Evolutionary conservation across 2,329 filamentous ascomycete genomes (phyloP).

Genomic region (Colletotrichum zoysiae): DNA sequence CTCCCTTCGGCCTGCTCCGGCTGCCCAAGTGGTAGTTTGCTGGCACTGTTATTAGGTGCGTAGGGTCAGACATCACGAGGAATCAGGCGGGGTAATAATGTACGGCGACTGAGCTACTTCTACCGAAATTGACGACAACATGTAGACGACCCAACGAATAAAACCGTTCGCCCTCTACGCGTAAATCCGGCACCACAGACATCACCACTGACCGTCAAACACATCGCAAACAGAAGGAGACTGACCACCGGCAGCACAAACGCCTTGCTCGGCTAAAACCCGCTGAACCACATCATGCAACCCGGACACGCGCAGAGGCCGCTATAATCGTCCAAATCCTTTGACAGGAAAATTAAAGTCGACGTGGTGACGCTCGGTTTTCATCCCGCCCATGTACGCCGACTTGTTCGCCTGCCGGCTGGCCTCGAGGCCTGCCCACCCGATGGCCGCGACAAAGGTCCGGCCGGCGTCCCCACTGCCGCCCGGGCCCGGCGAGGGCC

Average conservation of each 20-base stretch:
- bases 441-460: conserved; percentile 45
- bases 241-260: background rate
- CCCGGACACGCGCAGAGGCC: conserved; percentile 36
- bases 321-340: conserved; percentile 44
- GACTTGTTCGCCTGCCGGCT: conserved; percentile 44
- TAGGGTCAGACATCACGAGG: background rate
- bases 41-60: background rate
- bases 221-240: background rate
- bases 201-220: background rate
- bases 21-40: background rate
- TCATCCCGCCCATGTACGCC: conserved; percentile 41
- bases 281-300: conserved; percentile 41
- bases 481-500: background rate
- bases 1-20: background rate
- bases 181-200: background rate
- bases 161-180: background rate
- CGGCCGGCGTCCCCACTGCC: conserved; percentile 35
- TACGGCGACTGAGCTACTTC: background rate
- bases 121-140: background rate
- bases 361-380: conserved; percentile 45
- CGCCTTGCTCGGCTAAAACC: conserved; percentile 37
- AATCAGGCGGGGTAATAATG: background rate
- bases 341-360: conserved; percentile 48
- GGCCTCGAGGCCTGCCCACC: conserved; percentile 46
- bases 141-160: background rate